These are phyloP conservation scores for Exutisphaerella laricina DNA, from an alignment of 2,329 filamentous ascomycete species.

Conservation along the genomic window DNA sequence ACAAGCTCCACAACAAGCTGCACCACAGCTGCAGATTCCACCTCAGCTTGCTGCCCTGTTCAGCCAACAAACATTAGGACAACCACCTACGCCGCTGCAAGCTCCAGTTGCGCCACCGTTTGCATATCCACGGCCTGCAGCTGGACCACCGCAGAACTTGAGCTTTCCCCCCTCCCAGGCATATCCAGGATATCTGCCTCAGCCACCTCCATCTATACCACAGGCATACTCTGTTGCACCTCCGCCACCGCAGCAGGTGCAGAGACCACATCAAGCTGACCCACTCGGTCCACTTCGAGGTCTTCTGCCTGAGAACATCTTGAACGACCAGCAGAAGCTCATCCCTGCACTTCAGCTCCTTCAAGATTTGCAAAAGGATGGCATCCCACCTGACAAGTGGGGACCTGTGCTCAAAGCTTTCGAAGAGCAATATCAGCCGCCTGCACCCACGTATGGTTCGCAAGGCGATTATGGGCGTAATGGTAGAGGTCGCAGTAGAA, in stretches of 20 bases:
- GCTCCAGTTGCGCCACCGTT: slow-evolving; percentile 11
- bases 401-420: slow-evolving; percentile 52
- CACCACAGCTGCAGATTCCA: slow-evolving; percentile 23
- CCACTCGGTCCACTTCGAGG: slow-evolving; percentile 28
- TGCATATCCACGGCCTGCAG: slow-evolving; percentile 14
- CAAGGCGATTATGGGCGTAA: slow-evolving; percentile 50
- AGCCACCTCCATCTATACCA: slow-evolving; percentile 33
- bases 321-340: slow-evolving; percentile 44
- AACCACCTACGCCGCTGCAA: slow-evolving; percentile 11
- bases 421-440: slow-evolving; percentile 28
- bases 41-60: slow-evolving; percentile 26
- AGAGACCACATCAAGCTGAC: slow-evolving; percentile 20
- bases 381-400: slow-evolving; percentile 72
- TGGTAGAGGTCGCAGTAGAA: slow-evolving; percentile 55
- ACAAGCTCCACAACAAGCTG: slow-evolving; percentile 13
- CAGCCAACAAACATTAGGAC: slow-evolving; percentile 17
- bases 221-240: slow-evolving; percentile 41
- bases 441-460: slow-evolving; percentile 17
- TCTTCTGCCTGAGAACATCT: slow-evolving; percentile 34
- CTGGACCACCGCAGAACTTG: slow-evolving; percentile 13
- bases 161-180: slow-evolving; percentile 17
- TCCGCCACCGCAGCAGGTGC: slow-evolving; percentile 53
- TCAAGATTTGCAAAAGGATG: slow-evolving; percentile 68
- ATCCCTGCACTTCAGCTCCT: slow-evolving; percentile 69
- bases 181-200: slow-evolving; percentile 26